These are phyloP conservation scores for Exophiala aquamarina DNA, from an alignment of 2,329 filamentous ascomycete genomes.

Conservation along the genomic window DNA sequence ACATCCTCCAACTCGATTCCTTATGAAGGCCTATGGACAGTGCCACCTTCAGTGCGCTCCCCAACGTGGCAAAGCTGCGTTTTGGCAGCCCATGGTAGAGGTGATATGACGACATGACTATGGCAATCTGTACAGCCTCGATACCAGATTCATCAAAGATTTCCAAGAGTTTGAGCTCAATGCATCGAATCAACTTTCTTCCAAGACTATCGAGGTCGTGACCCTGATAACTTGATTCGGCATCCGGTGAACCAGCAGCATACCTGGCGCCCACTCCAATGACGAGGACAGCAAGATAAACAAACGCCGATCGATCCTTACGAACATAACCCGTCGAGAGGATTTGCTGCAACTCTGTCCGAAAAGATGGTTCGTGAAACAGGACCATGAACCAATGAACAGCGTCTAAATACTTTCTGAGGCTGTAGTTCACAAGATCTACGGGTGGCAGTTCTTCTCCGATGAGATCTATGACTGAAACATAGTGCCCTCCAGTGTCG, in stretches of 20 bases:
- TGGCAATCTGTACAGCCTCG: constrained; percentile 19
- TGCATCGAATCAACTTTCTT: constrained; percentile 20
- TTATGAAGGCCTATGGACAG: constrained; percentile 15
- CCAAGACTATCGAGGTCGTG: constrained; percentile 20
- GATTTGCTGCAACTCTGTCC: constrained; percentile 31
- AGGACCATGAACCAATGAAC: constrained; percentile 49
- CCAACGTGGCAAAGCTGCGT: constrained; percentile 12
- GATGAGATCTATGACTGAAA: constrained; percentile 27
- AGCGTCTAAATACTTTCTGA: constrained; percentile 43
- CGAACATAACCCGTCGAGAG: constrained; percentile 37
- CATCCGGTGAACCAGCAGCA: constrained; percentile 23
- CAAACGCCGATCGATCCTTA: constrained; percentile 37
- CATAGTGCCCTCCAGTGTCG: constrained; percentile 10
- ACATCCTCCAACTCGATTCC: constrained; percentile 19
- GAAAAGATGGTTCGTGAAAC: constrained; percentile 43
- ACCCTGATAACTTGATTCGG: constrained; percentile 16
- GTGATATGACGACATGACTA: constrained; percentile 16
- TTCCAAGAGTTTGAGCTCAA: constrained; percentile 38
- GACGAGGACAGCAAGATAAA: constrained; percentile 39
- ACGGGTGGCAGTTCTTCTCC: constrained; percentile 32
- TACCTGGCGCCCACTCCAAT: constrained; percentile 43
- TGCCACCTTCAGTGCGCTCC: constrained; percentile 13
- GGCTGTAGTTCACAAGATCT: constrained; percentile 32
- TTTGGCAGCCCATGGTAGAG: constrained; percentile 19
- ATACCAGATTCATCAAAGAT: constrained; percentile 42